Percentiles rank a stretch among this genome's conserved stretches.
phyloP scores from a whole-genome alignment of 78 protist genomes.

The Cavenderia fasciculata region DNA sequence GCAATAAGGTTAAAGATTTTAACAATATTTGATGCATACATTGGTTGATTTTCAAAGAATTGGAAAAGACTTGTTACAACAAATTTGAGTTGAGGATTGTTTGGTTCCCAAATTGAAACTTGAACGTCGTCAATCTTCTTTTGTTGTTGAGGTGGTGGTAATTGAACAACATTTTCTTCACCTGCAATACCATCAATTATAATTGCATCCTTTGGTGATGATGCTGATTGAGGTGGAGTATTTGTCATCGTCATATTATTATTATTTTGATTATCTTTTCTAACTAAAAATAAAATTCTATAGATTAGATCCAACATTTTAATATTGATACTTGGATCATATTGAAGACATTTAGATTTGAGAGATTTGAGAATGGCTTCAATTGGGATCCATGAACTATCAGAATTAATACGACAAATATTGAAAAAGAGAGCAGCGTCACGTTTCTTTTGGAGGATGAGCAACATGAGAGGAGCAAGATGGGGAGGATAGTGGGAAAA shows the following conservation, averaged over 20 bases:
- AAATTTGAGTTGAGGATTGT: neutral
- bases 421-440: conserved; percentile 27
- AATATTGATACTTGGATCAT: neutral
- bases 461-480: neutral
- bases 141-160: neutral
- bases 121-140: no score
- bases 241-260: no score
- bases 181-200: neutral
- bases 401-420: neutral
- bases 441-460: neutral
- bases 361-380: neutral
- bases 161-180: neutral
- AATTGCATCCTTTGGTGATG: neutral
- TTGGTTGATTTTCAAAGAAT: neutral
- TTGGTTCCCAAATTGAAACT: neutral
- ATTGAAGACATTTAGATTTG: neutral
- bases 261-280: no score
- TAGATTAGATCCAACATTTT: neutral
- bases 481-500: conserved; percentile 16
- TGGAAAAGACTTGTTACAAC: neutral
- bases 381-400: conserved; percentile 15
- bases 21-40: neutral
- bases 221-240: no score
- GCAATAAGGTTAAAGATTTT: conserved; percentile 40
- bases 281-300: neutral